Evolutionary conservation across 768 basidiomycete species (phyloP), one percentile per base, ranked within the genome.

Genomic region (Mycena olivaceomarginata): DNA sequence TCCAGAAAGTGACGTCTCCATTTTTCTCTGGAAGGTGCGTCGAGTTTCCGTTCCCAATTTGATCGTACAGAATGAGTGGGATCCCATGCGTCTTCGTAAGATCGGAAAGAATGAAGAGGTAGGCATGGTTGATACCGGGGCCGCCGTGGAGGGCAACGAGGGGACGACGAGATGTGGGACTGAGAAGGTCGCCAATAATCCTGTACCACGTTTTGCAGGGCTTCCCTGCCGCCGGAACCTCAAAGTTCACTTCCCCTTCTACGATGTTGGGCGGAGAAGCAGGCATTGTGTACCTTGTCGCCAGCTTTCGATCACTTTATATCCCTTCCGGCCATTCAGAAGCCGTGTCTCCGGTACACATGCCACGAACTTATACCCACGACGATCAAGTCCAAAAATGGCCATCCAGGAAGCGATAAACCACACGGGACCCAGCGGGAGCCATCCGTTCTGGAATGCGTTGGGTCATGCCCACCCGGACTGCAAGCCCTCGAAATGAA

Each of bases 61-160:
- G 92, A 80, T 92, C 91, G 82, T 93, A 92, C 62, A 92, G 79
- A 53, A 93, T 79, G 78, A 92, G 85, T 13, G 91, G 91, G 62
- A 89, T 90, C 41, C 77, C 63, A 70, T 84, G 79, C 12, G 81
- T 78, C 7, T 75, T 72, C 37, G 86, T 84, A 60, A 91, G 84
- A 60, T 88, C 87, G 56, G 85, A 81, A 76, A 89, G 77, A 46
- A 84, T 76, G 46, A 85, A 82, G 22, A 91, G 81, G 80, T 89
- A 89, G 56, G 86, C 81, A 72, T 88, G 87, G n/a, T 85, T 80
- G 5, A 85, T 76, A 2, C 92, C 91, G 13, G 91, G 91, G 8
- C 92, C 92, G 12, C 91, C 92, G 75, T 93, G 92, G 6, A 92
- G 84, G 4, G 85, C 82, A 69, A 93, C 84, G 63, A 92, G 86